phyloP scores from a whole-genome alignment of 306 rosid genomes.

The Dryas drummondii region DNA sequence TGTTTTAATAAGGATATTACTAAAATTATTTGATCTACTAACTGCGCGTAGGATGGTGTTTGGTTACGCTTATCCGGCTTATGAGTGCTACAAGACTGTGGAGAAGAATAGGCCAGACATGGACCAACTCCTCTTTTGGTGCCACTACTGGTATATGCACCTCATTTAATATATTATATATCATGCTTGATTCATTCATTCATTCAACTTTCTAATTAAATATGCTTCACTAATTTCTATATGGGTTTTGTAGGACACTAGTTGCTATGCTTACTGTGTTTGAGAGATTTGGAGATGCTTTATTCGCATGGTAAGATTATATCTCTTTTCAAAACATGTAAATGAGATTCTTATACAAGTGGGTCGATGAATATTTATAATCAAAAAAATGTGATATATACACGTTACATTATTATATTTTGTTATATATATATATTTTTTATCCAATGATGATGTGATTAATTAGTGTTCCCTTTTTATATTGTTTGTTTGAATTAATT shows the following conservation, averaged over 20 bases:
- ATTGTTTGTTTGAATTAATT: background rate
- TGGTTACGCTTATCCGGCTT: slow-evolving; percentile 52
- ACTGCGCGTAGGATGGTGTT: slow-evolving; percentile 34
- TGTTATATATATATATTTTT: too few species aligned
- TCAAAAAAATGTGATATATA: too few species aligned
- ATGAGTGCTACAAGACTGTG: slow-evolving; percentile 37
- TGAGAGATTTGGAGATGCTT: slow-evolving; percentile 41
- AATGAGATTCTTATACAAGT: background rate
- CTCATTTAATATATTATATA: too few species aligned
- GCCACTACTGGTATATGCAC: slow-evolving; percentile 34
- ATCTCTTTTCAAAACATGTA: background rate
- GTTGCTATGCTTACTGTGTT: slow-evolving; percentile 33
- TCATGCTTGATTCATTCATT: too few species aligned
- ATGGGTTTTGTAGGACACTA: slow-evolving; percentile 28
- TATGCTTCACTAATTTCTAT: background rate
- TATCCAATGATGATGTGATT: too few species aligned
- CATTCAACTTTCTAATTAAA: too few species aligned
- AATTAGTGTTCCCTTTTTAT: background rate
- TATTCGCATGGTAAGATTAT: slow-evolving; percentile 34
- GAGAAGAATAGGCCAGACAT: slow-evolving; percentile 32
- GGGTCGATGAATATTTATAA: too few species aligned
- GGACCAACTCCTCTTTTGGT: slow-evolving; percentile 38
- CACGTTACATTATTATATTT: too few species aligned
- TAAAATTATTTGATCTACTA: background rate
- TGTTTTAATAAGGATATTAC: background rate